Evolutionary conservation across 768 basidiomycete species (phyloP).

Genomic region (Mycena albidolilacea): DNA sequence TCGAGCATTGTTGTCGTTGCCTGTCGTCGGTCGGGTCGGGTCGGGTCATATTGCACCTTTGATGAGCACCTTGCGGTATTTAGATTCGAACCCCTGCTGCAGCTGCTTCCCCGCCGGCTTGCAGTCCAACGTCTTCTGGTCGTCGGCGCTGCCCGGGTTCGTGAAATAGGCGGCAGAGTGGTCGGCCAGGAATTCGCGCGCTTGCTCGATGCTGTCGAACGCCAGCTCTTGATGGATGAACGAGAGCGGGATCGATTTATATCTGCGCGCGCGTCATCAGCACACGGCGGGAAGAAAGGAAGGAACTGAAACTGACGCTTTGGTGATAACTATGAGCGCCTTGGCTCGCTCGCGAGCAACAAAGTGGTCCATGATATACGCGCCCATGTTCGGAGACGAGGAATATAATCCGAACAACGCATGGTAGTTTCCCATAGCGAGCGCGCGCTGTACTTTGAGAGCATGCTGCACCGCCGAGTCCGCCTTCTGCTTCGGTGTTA

Average conservation of each 20-base stretch:
- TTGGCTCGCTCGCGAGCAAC: conserved; percentile 91
- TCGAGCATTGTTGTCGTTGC: conserved; percentile 9
- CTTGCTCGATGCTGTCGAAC: conserved; percentile 77
- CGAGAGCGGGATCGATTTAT: conserved; percentile 80
- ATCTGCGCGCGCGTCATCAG: conserved; percentile 64
- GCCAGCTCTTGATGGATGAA: conserved; percentile 88
- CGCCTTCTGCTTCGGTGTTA: conserved; percentile 92
- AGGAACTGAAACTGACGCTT: conserved; percentile 75
- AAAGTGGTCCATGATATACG: conserved; percentile 99
- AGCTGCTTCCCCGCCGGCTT: conserved; percentile 72
- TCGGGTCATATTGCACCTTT: conserved; percentile 88
- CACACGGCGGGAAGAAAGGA: neutral
- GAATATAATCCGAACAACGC: conserved; percentile 89
- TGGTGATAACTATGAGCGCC: conserved; percentile 91
- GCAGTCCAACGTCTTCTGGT: conserved; percentile 80
- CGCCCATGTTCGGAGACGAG: conserved; percentile 95
- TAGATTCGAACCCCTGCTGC: conserved; percentile 78
- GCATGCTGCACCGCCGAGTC: conserved; percentile 89
- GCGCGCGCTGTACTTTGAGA: conserved; percentile 87
- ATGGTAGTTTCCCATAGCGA: conserved; percentile 96
- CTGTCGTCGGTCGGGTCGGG: conserved; percentile 34
- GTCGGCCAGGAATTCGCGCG: conserved; percentile 77
- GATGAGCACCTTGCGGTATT: conserved; percentile 90
- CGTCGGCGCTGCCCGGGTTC: conserved; percentile 74
- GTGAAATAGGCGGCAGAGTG: conserved; percentile 79